phyloP scores from a whole-genome alignment of 2,329 filamentous ascomycete species.

The Fusarium sp. region DNA sequence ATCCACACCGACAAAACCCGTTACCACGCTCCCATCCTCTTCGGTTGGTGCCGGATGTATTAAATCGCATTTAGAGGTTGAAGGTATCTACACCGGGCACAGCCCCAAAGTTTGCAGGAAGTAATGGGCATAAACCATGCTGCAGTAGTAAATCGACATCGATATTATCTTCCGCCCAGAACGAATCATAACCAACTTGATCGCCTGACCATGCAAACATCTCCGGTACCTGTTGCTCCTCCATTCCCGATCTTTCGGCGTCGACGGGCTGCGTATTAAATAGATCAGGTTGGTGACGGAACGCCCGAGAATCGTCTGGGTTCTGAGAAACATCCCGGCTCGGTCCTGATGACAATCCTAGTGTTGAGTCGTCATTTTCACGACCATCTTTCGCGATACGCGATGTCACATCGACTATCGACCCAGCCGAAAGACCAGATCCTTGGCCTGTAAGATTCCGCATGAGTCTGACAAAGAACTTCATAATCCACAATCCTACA shows the following conservation, averaged over 20 bases:
- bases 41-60: too few species aligned
- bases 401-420: constrained; percentile 27
- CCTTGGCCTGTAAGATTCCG: constrained; percentile 31
- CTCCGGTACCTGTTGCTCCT: constrained; percentile 14
- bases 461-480: constrained; percentile 37
- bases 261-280: not conserved
- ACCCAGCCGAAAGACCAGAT: constrained; percentile 4
- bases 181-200: constrained; percentile 11
- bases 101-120: constrained; percentile 21
- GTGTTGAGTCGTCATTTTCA: not conserved
- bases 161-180: constrained; percentile 24
- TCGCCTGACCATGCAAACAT: not conserved
- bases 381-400: constrained; percentile 5
- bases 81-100: not conserved
- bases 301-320: not conserved
- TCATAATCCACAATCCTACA: constrained; percentile 38
- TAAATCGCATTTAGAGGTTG: not conserved
- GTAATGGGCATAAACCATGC: constrained; percentile 22
- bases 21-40: too few species aligned
- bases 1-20: not conserved
- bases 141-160: constrained; percentile 34
- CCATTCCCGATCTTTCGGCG: not conserved
- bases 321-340: not conserved
- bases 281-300: not conserved
- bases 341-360: rapidly evolving